phyloP scores from a whole-genome alignment of 495 filamentous ascomycete genomes.

The Xylaria nigripes region DNA sequence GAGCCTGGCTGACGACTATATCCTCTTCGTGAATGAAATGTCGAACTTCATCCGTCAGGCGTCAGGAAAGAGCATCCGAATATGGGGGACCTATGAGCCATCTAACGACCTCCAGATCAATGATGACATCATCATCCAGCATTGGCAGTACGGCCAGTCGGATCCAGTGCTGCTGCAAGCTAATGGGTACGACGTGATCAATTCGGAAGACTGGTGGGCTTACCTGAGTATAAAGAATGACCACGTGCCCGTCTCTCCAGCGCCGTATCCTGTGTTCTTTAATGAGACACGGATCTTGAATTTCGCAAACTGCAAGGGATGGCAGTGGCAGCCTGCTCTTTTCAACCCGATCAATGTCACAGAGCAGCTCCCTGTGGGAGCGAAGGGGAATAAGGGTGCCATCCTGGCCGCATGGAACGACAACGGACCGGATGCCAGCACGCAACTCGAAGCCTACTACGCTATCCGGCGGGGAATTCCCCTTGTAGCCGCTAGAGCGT shows the following conservation, averaged over 20 bases:
- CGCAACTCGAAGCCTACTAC: slow-evolving; percentile 48
- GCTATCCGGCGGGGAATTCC: slow-evolving; percentile 46
- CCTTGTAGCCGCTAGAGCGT: slow-evolving; percentile 35
- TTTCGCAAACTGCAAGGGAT: slow-evolving; percentile 33
- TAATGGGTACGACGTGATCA: slow-evolving; percentile 40
- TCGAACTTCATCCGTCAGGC: slow-evolving; percentile 35
- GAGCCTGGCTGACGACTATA: slow-evolving; percentile 43
- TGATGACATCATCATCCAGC: slow-evolving; percentile 42
- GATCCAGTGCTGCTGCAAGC: slow-evolving; percentile 38
- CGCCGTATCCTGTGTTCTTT: slow-evolving; percentile 47
- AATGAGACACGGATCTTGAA: slow-evolving; percentile 41
- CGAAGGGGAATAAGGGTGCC: slow-evolving; percentile 37
- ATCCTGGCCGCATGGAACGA: slow-evolving; percentile 52
- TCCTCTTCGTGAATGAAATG: slow-evolving; percentile 47
- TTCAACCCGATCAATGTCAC: slow-evolving; percentile 41
- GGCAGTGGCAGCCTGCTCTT: slow-evolving; percentile 45
- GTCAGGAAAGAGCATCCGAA: slow-evolving; percentile 40
- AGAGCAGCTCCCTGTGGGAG: slow-evolving; percentile 23
- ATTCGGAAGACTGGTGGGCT: slow-evolving; percentile 51
- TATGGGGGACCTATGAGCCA: slow-evolving; percentile 49
- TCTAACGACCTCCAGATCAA: slow-evolving; percentile 31
- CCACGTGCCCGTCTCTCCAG: slow-evolving; percentile 46
- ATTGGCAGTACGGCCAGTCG: slow-evolving; percentile 52
- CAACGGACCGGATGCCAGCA: slow-evolving; percentile 48
- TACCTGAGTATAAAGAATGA: slow-evolving; percentile 50